Conservation (phyloP, 2,329 filamentous ascomycete genomes). For the Orbilia javanica region DNA sequence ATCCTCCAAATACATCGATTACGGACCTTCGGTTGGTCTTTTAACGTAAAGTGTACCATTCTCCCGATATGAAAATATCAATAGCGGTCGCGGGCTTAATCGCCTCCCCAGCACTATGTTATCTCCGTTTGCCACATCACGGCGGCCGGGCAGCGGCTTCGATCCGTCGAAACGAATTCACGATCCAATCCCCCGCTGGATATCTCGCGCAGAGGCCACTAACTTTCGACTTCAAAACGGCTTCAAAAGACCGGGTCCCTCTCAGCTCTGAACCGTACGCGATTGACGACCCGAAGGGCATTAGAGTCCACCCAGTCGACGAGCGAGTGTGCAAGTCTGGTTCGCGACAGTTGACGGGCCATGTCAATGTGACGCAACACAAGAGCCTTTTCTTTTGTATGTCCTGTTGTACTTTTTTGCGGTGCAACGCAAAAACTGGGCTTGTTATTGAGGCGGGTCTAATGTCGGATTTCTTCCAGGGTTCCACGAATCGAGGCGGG, state of each 20-base stretch:
- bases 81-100: constrained; percentile 3
- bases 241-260: background rate
- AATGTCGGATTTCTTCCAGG: constrained; percentile 68
- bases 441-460: background rate
- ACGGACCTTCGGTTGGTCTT: background rate
- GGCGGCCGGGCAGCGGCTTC: background rate
- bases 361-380: constrained; percentile 51
- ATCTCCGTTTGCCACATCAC: constrained; percentile 28
- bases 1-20: background rate
- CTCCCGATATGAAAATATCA: background rate
- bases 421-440: constrained; percentile 39
- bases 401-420: constrained; percentile 36
- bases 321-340: constrained; percentile 49
- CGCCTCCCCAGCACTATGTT: constrained; percentile 15
- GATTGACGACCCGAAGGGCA: constrained; percentile 27
- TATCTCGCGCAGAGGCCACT: constrained; percentile 16
- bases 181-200: constrained; percentile 3
- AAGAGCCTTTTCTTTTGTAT: constrained; percentile 55
- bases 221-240: constrained; percentile 2
- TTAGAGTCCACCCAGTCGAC: constrained; percentile 37
- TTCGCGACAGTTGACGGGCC: constrained; percentile 45
- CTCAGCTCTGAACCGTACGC: constrained; percentile 16
- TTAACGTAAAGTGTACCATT: background rate
- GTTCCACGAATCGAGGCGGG: constrained; percentile 99
- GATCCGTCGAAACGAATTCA: constrained; percentile 4